These are phyloP conservation scores for Calycina herbarum DNA, from an alignment of 2,329 filamentous ascomycete genomes.

Conservation along the genomic window DNA sequence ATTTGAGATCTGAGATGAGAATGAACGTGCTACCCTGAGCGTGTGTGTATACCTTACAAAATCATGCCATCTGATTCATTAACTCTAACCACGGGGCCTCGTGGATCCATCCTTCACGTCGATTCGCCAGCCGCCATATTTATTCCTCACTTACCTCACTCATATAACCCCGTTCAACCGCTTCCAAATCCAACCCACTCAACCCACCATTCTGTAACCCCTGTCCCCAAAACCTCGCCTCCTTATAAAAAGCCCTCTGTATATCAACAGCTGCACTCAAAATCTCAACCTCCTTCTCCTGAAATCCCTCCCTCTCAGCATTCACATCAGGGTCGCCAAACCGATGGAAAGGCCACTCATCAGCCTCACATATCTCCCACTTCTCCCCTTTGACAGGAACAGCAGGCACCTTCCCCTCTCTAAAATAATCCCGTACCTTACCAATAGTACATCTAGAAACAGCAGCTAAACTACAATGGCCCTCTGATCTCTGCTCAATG, in stretches of 20 bases:
- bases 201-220: slow-evolving; percentile 1
- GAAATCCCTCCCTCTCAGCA: not conserved
- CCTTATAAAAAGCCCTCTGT: slow-evolving; percentile 17
- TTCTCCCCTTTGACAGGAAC: slow-evolving; percentile 25
- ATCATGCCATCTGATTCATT: too few species aligned
- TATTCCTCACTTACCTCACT: not conserved
- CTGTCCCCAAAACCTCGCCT: slow-evolving; percentile 10
- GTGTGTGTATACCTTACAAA: too few species aligned
- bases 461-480: slow-evolving; percentile 31
- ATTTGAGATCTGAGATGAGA: too few species aligned
- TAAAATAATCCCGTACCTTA: slow-evolving; percentile 32
- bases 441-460: slow-evolving; percentile 30
- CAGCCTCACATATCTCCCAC: slow-evolving; percentile 32
- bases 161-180: not conserved
- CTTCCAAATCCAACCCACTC: not conserved
- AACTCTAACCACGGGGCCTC: too few species aligned
- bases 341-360: slow-evolving; percentile 33
- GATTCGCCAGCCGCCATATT: not conserved
- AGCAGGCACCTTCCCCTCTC: slow-evolving; percentile 29
- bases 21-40: too few species aligned
- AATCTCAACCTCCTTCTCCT: slow-evolving; percentile 2
- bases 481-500: slow-evolving; percentile 33
- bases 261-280: slow-evolving; percentile 21
- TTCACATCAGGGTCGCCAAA: slow-evolving; percentile 6
- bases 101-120: too few species aligned